Percentiles rank a stretch among this genome's conserved stretches.
Conservation (phyloP, 2,329 filamentous ascomycete species). For the Ilyonectria robusta region DNA sequence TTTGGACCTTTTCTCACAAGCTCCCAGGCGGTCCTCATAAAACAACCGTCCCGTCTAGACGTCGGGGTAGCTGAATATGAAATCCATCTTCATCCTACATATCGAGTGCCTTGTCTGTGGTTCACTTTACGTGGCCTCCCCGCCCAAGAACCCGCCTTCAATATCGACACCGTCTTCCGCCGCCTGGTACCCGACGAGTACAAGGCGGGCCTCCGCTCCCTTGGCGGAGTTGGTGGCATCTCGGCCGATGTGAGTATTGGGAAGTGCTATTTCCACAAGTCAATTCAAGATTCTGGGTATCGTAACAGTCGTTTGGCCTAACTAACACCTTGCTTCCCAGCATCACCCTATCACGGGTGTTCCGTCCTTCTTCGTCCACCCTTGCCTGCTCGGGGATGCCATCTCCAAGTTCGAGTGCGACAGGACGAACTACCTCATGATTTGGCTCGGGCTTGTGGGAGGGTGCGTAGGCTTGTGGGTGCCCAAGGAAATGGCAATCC, state of each 20-base stretch:
- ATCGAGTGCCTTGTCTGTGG: constrained; percentile 82
- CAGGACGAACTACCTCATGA: constrained; percentile 80
- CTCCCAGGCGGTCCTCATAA: constrained; percentile 59
- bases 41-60: constrained; percentile 49
- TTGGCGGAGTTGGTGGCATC: constrained; percentile 79
- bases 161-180: constrained; percentile 79
- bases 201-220: constrained; percentile 71
- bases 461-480: constrained; percentile 84
- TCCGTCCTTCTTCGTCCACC: constrained; percentile 92
- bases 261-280: constrained; percentile 48
- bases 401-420: constrained; percentile 77
- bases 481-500: constrained; percentile 75
- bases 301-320: constrained; percentile 50
- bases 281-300: constrained; percentile 49
- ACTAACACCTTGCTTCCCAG: constrained; percentile 64
- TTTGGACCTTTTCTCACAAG: constrained; percentile 36
- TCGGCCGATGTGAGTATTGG: constrained; percentile 78
- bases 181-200: constrained; percentile 78
- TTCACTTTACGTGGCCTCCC: constrained; percentile 76
- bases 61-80: constrained; percentile 75
- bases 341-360: constrained; percentile 86
- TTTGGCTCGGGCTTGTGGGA: constrained; percentile 92
- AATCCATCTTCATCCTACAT: constrained; percentile 81
- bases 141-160: constrained; percentile 68
- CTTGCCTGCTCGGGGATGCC: constrained; percentile 88